Base-by-base conservation (phyloP, 495 filamentous ascomycete genomes). In the Podospora comata region DNA sequence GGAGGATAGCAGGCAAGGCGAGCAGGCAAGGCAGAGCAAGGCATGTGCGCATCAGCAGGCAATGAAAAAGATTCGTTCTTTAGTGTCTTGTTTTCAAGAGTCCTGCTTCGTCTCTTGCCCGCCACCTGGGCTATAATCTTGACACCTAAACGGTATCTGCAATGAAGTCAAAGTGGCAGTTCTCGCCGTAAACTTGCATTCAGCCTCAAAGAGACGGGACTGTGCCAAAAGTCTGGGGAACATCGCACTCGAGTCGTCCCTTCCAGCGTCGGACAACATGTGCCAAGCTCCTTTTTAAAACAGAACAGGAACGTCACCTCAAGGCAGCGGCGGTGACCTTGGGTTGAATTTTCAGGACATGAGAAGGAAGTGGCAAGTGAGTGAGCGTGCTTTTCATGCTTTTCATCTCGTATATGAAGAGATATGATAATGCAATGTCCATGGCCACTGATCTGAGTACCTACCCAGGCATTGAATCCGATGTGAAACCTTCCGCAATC, bases 121-220 rank as follows among this genome's bases (percentile, higher is more conserved):
- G 1, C 23, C 23, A 23, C 23, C 23, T 23, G 23, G 23, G 23
- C 23, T 1, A 23, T 23, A 23, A 23, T 23, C 23, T 23, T 23
- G 23, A 1, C 23, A 23, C 23, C 23, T 23, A 23, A 23, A 23
- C 23, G 23, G 23, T 23, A 23, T 23, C 23, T 23, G 39, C 39
- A 32, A 23, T 63, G 61, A 63, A 9, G 61, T 63, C 20, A 48
- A 44, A 63, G 19, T 44, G 18, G 18, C 39, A 48, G 15, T 63
- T 44, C 61, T 63, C 18, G 61, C 61, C 61, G 61, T 63, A 48
- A 13, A 44, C 27, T 20, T 63, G 61, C 61, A 63, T 63, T 63
- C 61, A 63, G 61, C 61, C 61, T 63, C 61, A 63, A 30, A 20
- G 2, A 48, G 4, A n/a, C 9, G 30, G 60, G 23, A 26, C 32